Base-by-base conservation (phyloP, 768 basidiomycete species). In the Crucibulum laeve region DNA sequence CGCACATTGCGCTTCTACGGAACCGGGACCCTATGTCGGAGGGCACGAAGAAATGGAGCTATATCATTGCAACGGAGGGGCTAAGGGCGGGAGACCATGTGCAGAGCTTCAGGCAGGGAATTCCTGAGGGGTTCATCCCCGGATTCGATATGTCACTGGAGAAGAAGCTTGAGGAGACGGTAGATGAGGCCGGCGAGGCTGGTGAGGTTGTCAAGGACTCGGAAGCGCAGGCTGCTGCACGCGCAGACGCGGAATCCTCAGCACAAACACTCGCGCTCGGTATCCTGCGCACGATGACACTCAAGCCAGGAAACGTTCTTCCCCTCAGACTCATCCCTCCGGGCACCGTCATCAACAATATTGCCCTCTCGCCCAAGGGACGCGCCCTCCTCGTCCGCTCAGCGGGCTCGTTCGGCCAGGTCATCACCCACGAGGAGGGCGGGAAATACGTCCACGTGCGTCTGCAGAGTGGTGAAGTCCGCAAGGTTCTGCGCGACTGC, bases 301-400 rank as follows among this genome's bases (percentile, higher is more conserved):
- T 97, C 62, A 87, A 87, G 57, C 82, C 88, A 0, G 96, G 96
- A 36, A 97, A 98, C 57, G 92, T 94, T 40, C 80, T 99, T 11
- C 93, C 91, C 0, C 69, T 99, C 36, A 82, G 84, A 34, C 80
- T 96, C 49, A 91, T 98, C 49, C 96, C 96, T 1, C 77, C 87
- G n/a, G 93, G 79, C 3, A 96, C 93, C 6, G 76, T 87, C 58
- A 80, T 98, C 47, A 93, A 97, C 74, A 85, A 78, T 56, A 74
- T 99, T 48, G 71, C 89, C 0, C 80, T 97, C 44, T 69, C 77
- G 28, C 83, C 89, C 0, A 63, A 75, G 4, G 91, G 91, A 5
- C 86, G 80, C 14, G 90, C 80, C 21, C 73, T 86, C 36, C 84
- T 98, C 34, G 87, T 91, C 8, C 87, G 96, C 34, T 82, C 91